phyloP scores from a whole-genome alignment of 495 filamentous ascomycete genomes.

The Barbatosphaeria neglecta region DNA sequence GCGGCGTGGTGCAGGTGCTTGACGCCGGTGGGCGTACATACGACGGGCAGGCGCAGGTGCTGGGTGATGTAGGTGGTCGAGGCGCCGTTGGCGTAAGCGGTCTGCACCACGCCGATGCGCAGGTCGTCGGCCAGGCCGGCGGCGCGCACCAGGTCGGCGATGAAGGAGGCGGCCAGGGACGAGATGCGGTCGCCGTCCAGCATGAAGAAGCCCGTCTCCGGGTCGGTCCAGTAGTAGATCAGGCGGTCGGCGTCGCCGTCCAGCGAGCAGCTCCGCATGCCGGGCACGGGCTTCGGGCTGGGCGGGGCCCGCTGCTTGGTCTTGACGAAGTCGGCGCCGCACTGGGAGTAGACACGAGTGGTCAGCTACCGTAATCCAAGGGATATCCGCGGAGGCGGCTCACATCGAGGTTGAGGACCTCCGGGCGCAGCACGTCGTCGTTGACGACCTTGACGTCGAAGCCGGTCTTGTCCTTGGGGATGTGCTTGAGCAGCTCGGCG shows the following conservation, averaged over 20 bases:
- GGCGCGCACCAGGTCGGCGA: constrained; percentile 71
- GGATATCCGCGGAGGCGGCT: constrained; percentile 8
- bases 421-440: constrained; percentile 79
- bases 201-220: constrained; percentile 70
- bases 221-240: constrained; percentile 87
- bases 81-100: constrained; percentile 95
- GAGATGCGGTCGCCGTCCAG: constrained; percentile 96
- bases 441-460: constrained; percentile 82
- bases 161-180: constrained; percentile 85
- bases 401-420: constrained; percentile 80
- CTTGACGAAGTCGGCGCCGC: constrained; percentile 94
- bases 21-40: constrained; percentile 90
- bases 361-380: constrained; percentile 1
- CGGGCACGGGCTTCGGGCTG: constrained; percentile 57
- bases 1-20: constrained; percentile 96
- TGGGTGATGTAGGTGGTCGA: constrained; percentile 84
- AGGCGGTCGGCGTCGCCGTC: constrained; percentile 94
- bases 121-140: constrained; percentile 69
- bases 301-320: constrained; percentile 88
- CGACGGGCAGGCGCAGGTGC: constrained; percentile 75
- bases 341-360: constrained; percentile 44
- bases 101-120: constrained; percentile 89
- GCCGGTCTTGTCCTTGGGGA: constrained; percentile 52
- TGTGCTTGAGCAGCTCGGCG: constrained; percentile 70
- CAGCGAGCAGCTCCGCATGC: constrained; percentile 80